Conservation (phyloP, 2,329 filamentous ascomycete species). For the Colletotrichum simmondsii region DNA sequence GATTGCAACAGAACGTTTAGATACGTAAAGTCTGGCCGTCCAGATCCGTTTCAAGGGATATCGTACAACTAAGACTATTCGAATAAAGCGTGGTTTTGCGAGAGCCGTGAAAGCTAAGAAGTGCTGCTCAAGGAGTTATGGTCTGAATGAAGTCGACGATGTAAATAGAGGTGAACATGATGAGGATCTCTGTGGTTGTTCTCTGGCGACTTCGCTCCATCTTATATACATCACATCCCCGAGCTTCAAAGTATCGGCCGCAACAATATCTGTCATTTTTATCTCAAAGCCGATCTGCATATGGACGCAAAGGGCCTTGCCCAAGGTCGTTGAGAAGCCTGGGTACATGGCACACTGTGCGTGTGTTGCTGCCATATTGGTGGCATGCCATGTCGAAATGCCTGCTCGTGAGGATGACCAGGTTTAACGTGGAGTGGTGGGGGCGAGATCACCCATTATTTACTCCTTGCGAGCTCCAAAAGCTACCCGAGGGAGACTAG, state of each 20-base stretch:
- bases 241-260: not conserved
- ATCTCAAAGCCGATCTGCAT: conserved; percentile 3
- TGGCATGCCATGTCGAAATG: not conserved
- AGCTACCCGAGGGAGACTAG: conserved; percentile 18
- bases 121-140: not conserved
- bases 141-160: not conserved
- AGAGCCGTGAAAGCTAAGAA: not conserved
- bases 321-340: not conserved
- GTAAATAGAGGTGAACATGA: not conserved
- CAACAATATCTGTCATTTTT: not conserved
- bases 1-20: not conserved
- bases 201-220: not conserved
- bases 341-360: conserved; percentile 11
- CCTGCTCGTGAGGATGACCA: not conserved
- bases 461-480: not conserved
- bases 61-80: not conserved
- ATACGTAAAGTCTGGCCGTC: not conserved
- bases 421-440: not conserved
- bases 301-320: not conserved
- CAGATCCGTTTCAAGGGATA: not conserved
- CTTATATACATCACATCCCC: not conserved
- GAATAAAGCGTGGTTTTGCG: not conserved
- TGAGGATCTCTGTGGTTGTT: not conserved
- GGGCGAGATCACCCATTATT: not conserved
- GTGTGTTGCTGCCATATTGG: not conserved